Evolutionary conservation across 768 basidiomycete species (phyloP), one percentile per base, ranked within the genome.

Genomic region (Lactifluus echinatus): DNA sequence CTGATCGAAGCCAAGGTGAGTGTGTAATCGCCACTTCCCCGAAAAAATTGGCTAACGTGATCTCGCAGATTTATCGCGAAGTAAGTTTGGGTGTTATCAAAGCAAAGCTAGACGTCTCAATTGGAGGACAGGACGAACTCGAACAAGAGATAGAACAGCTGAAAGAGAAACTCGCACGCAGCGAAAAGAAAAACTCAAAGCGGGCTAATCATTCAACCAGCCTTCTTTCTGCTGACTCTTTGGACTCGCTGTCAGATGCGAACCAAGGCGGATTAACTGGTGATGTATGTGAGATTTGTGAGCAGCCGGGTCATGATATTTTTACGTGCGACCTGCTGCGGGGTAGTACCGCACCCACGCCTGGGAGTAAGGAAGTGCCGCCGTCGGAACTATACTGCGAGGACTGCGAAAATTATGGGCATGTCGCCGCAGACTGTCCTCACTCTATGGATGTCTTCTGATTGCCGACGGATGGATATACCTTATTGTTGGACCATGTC

Each of bases 1-100:
- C 76, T 99, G 40, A 84, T 97, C n/a, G 95, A 99, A 68, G 80
- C 89, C 53, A 97, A 96, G 82, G 91, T 90, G 59, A 67, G 64
- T 48, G n/a, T 40, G 21, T 8, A 14, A 54, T 17, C 31, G 42
- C 17, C 28, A 11, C 59, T 21, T 55, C 34, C 31, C 33, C 28
- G 31, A 49, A 37, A 10, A 21, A 11, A 24, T 17, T 28, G 19
- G 23, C 23, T 28, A 17, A 61, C n/a, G 19, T 50, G 46, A 29
- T 4, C 10, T 29, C 36, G 12, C 59, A 91, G 89, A 93, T 93
- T 61, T 92, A 93, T 67, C 84, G 85, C 40, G 92, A 93, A 69
- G 86, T 84, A 64, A 56, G 72, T 66, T 36, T 21, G n/a, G 21
- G 50, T 45, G 23, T 45, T 28, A 48, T 34, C 12, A 8, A 11